phyloP scores from a whole-genome alignment of 1,139 yeast species.

The Scheffersomyces quercinus region DNA sequence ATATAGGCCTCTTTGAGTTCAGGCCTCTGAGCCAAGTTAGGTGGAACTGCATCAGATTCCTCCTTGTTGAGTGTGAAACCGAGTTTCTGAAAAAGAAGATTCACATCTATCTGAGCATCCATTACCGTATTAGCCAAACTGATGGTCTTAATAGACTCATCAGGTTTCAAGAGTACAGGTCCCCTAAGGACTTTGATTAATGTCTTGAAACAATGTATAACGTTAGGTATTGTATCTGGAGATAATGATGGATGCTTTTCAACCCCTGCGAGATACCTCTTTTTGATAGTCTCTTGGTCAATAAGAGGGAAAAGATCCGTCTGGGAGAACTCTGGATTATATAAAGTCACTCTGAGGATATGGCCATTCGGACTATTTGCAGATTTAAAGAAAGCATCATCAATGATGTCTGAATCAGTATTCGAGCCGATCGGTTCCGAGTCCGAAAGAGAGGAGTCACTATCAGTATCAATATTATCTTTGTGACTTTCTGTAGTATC shows the following conservation, averaged over 20 bases:
- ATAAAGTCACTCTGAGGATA: conserved; percentile 35
- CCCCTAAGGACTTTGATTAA: conserved; percentile 62
- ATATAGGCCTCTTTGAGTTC: conserved; percentile 45
- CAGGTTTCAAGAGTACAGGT: conserved; percentile 48
- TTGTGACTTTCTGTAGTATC: no score
- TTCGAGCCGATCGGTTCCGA: conserved; percentile 1
- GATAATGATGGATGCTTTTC: conserved; percentile 29
- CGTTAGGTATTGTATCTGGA: conserved; percentile 44
- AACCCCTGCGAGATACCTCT: conserved; percentile 32
- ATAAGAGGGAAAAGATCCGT: conserved; percentile 27
- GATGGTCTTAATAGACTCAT: conserved; percentile 53
- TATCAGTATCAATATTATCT: no score
- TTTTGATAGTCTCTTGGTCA: conserved; percentile 26
- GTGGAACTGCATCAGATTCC: conserved; percentile 57
- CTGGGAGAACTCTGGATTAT: conserved; percentile 29
- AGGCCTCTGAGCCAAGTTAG: conserved; percentile 36
- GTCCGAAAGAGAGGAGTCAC: no score
- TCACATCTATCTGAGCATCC: conserved; percentile 56
- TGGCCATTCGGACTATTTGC: conserved; percentile 27
- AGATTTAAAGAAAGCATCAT: conserved; percentile 38
- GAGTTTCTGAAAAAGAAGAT: conserved; percentile 48
- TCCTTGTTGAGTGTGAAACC: conserved; percentile 43
- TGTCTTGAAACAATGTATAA: conserved; percentile 56
- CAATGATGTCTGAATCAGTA: conserved; percentile 17
- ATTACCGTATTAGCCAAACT: conserved; percentile 48